Evolutionary conservation across 176 grass and related monocot species (phyloP).

Genomic region (Bothriochloa decipiens): DNA sequence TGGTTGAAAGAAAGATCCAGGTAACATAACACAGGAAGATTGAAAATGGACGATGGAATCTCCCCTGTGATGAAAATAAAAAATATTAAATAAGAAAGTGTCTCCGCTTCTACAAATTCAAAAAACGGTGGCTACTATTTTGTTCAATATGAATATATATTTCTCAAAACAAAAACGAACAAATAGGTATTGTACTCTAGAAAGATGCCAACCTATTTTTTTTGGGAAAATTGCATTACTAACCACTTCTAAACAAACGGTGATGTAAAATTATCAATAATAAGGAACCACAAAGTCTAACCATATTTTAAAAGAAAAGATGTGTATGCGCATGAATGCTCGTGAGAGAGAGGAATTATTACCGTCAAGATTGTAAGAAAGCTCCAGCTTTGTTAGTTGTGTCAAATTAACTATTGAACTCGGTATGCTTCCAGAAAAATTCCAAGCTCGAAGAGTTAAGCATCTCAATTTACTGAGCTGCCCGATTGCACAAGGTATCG

Average conservation of each 20-base stretch:
- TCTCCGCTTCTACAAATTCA: neutral
- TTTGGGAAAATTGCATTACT: too few relatives aligned
- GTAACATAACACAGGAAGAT: neutral
- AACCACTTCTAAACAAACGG: too few relatives aligned
- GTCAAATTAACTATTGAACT: slow-evolving; percentile 12
- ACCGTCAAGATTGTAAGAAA: neutral
- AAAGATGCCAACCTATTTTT: too few relatives aligned
- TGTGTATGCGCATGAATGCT: too few relatives aligned
- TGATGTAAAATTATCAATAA: too few relatives aligned
- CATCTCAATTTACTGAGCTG: neutral
- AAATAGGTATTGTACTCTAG: too few relatives aligned
- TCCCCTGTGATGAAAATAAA: neutral
- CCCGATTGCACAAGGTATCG: slow-evolving; percentile 5
- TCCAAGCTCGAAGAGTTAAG: neutral
- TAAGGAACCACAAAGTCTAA: too few relatives aligned
- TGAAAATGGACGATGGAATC: slow-evolving; percentile 14
- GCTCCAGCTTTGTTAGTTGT: neutral
- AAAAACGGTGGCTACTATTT: neutral
- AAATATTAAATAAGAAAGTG: neutral
- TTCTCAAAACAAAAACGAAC: too few relatives aligned
- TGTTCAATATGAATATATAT: neutral
- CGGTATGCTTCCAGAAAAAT: slow-evolving; percentile 15
- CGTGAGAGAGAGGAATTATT: neutral
- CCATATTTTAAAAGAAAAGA: too few relatives aligned
- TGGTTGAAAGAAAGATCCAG: slow-evolving; percentile 2